Percentiles rank a stretch among this genome's conserved stretches.
Evolutionary conservation across 495 filamentous ascomycete genomes (phyloP).

Genomic region (Chaetomidium leptoderma): DNA sequence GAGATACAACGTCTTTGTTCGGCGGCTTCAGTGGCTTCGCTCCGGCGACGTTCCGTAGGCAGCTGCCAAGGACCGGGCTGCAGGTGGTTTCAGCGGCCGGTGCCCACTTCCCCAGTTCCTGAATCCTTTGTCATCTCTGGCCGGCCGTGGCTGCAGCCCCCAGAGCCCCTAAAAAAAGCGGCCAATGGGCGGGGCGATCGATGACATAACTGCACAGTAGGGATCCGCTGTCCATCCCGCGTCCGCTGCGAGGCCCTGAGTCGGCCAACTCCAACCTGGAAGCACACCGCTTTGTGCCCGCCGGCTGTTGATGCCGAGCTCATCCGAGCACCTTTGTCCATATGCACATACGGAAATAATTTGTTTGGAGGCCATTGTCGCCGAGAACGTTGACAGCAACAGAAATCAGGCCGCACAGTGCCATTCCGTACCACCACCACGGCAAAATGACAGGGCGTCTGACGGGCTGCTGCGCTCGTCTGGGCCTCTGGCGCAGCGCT

Average conservation of each 20-base stretch:
- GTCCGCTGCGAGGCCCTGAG: not conserved
- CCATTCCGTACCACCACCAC: not conserved
- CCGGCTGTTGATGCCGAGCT: not conserved
- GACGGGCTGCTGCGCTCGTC: not conserved
- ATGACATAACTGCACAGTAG: constrained; percentile 12
- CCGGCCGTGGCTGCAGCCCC: not conserved
- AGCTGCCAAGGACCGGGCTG: not conserved
- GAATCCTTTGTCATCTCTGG: not conserved
- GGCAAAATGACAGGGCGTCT: not conserved
- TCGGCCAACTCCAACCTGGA: not conserved
- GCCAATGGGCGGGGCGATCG: constrained; percentile 1
- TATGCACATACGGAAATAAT: no score
- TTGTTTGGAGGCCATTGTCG: not conserved
- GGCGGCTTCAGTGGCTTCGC: no score
- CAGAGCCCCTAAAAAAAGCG: constrained; percentile 11
- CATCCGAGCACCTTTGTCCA: no score
- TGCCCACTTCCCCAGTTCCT: not conserved
- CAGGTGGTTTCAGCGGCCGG: not conserved
- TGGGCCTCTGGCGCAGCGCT: constrained; percentile 1
- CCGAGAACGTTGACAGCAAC: not conserved
- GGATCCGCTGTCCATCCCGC: not conserved
- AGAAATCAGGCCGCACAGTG: not conserved
- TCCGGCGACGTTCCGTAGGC: no score
- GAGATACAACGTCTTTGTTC: no score
- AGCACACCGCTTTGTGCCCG: not conserved